phyloP scores from a whole-genome alignment of 768 basidiomycete genomes.

The Tulasnella sp. region DNA sequence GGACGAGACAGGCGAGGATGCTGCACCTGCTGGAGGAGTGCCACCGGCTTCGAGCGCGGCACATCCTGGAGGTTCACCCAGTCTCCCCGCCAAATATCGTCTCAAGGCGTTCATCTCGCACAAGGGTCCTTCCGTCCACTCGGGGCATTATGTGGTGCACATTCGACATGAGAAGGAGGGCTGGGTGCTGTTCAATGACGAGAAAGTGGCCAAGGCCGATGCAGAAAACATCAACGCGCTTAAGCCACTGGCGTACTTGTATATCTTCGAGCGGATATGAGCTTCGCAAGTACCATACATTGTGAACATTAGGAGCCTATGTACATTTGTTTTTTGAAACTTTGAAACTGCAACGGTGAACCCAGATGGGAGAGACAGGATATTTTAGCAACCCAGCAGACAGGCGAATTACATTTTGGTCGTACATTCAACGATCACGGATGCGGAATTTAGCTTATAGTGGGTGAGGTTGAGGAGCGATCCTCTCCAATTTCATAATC shows the following conservation, averaged over 20 bases:
- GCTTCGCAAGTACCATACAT: no score
- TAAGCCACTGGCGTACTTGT: conserved; percentile 84
- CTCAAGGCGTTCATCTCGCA: conserved; percentile 95
- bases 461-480: no score
- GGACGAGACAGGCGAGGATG: conserved; percentile 62
- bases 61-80: conserved; percentile 37
- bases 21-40: conserved; percentile 26
- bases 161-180: conserved; percentile 38
- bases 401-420: no score
- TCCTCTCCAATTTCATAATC: no score
- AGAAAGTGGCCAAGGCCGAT: conserved; percentile 89
- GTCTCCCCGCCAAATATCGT: conserved; percentile 62
- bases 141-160: conserved; percentile 87
- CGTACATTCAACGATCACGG: no score
- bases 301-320: no score
- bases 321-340: no score
- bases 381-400: no score
- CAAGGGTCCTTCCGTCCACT: conserved; percentile 92
- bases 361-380: no score
- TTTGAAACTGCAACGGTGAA: no score
- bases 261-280: conserved; percentile 66
- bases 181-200: conserved; percentile 94
- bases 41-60: conserved; percentile 17
- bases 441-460: no score
- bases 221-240: conserved; percentile 63